Conservation (phyloP, 495 filamentous ascomycete species). For the Endocarpon pusillum region DNA sequence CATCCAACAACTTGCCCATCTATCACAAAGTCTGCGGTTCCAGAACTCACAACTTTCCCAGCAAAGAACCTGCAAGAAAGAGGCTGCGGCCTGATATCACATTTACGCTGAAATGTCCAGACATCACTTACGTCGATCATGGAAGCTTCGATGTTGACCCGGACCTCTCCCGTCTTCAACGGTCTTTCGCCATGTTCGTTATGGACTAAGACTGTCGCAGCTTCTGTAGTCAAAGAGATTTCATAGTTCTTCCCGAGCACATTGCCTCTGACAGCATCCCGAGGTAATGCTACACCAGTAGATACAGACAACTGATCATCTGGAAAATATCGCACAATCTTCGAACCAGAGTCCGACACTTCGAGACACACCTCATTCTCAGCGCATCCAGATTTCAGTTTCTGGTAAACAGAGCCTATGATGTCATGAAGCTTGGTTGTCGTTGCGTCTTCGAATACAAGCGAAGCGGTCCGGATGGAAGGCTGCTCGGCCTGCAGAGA, state of each 20-base stretch:
- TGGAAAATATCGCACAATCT: neutral
- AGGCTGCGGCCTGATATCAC: neutral
- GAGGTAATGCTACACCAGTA: no score
- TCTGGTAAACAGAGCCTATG: no score
- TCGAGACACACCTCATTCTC: no score
- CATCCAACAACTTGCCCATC: neutral
- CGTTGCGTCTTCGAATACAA: no score
- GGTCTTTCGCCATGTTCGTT: no score
- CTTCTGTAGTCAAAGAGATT: neutral
- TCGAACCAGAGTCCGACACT: neutral
- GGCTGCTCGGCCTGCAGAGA: constrained; percentile 1
- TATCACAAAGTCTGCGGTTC: neutral
- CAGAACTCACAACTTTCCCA: neutral
- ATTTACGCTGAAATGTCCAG: neutral
- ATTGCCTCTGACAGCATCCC: no score
- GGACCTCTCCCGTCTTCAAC: no score
- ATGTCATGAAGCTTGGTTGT: no score
- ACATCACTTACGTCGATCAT: neutral
- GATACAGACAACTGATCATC: neutral
- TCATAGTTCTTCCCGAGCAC: neutral
- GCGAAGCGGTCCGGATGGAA: no score
- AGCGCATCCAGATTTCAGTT: no score
- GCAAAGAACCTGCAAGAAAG: neutral
- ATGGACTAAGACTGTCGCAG: no score
- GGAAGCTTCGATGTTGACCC: neutral